phyloP scores from a whole-genome alignment of 2,329 filamentous ascomycete genomes.

The Hirsutella minnesotensis region DNA sequence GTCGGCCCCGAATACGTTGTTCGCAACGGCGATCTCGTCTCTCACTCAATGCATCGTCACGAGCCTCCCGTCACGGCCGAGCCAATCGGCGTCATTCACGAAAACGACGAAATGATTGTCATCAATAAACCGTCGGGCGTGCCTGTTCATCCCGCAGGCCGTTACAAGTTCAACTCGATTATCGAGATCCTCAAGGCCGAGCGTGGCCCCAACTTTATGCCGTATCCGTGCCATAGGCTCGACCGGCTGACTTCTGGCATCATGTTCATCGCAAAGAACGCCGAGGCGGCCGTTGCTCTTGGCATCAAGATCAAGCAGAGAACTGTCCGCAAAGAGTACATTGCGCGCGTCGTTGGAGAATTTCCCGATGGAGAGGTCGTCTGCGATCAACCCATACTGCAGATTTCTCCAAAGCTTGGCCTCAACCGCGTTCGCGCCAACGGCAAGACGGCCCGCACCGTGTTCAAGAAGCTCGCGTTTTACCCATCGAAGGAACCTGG shows the following conservation, averaged over 20 bases:
- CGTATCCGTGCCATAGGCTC: constrained; percentile 76
- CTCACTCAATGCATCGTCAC: constrained; percentile 88
- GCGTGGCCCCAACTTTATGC: constrained; percentile 40
- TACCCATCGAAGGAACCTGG: constrained; percentile 47
- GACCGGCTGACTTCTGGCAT: constrained; percentile 90
- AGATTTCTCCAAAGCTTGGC: constrained; percentile 89
- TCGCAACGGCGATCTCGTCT: constrained; percentile 82
- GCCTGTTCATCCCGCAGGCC: constrained; percentile 86
- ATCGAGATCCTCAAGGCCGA: constrained; percentile 87
- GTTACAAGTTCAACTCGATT: constrained; percentile 92
- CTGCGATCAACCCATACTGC: constrained; percentile 86
- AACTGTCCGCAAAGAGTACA: constrained; percentile 88
- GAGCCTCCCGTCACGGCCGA: constrained; percentile 83
- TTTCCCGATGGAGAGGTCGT: constrained; percentile 88
- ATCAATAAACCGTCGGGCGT: constrained; percentile 95
- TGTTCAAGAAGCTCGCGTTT: constrained; percentile 88
- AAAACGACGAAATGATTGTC: constrained; percentile 86
- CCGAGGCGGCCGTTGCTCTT: constrained; percentile 66
- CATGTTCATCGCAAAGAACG: constrained; percentile 93
- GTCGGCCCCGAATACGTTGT: constrained; percentile 59
- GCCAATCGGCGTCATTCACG: constrained; percentile 72
- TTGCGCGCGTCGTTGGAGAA: constrained; percentile 79
- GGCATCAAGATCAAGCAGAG: constrained; percentile 65
- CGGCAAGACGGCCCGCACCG: constrained; percentile 79
- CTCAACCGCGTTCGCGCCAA: constrained; percentile 89